A percentile compares a stretch with the other conserved stretches of the same genome.
phyloP scores from a whole-genome alignment of 177 flowering plant genomes.

The Vitis hybrid region DNA sequence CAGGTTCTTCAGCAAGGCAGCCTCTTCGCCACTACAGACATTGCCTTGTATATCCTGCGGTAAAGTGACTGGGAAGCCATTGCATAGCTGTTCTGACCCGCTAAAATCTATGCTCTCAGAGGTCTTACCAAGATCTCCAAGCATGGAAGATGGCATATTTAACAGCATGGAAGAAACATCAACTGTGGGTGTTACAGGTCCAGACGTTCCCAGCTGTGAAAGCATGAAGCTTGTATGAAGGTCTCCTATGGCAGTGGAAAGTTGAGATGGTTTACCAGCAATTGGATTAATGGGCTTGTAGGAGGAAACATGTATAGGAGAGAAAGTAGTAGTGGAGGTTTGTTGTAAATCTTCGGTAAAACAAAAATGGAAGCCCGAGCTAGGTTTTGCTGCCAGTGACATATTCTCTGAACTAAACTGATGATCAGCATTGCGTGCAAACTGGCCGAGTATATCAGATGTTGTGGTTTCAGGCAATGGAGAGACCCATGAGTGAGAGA shows the following conservation, averaged over 20 bases:
- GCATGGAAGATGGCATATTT: conserved; percentile 42
- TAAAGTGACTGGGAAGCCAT: background rate
- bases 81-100: conserved; percentile 8
- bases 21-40: background rate
- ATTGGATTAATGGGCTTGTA: conserved; percentile 6
- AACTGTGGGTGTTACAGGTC: conserved; percentile 4
- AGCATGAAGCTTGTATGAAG: conserved; percentile 18
- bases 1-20: conserved; percentile 8
- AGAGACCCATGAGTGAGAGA: conserved; percentile 78
- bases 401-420: conserved; percentile 15
- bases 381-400: conserved; percentile 10
- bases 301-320: conserved; percentile 10
- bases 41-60: conserved; percentile 11
- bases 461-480: conserved; percentile 24
- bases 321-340: conserved; percentile 2
- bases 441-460: conserved; percentile 4
- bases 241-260: conserved; percentile 13
- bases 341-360: conserved; percentile 6
- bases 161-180: conserved; percentile 35
- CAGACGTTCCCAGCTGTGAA: conserved; percentile 17
- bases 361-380: conserved; percentile 16
- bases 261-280: conserved; percentile 4
- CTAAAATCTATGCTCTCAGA: conserved; percentile 11
- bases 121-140: conserved; percentile 24
- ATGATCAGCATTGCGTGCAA: conserved; percentile 2